Evolutionary conservation across 495 filamentous ascomycete genomes (phyloP).

Genomic region (Daldinia vernicosa): DNA sequence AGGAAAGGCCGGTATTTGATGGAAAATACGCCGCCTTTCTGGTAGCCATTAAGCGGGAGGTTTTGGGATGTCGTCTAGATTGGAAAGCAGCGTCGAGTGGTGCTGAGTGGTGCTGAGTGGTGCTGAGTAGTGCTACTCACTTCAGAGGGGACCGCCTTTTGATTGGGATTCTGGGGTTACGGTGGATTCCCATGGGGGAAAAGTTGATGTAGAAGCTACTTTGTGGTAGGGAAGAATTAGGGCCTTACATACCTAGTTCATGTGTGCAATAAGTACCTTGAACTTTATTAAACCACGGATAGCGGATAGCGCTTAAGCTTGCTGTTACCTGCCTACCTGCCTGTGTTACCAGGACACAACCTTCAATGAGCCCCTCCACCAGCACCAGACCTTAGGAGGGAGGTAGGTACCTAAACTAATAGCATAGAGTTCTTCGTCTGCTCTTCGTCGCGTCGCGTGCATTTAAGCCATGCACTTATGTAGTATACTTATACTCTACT

Average conservation of each 20-base stretch:
- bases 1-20: slow-evolving; percentile 36
- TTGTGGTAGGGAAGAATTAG: neutral
- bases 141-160: slow-evolving; percentile 15
- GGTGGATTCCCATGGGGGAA: neutral
- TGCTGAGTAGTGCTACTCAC: slow-evolving; percentile 3
- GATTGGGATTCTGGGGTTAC: slow-evolving; percentile 22
- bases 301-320: neutral
- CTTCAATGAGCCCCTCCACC: slow-evolving; percentile 2
- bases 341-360: slow-evolving; percentile 6
- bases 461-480: neutral
- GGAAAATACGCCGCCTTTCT: slow-evolving; percentile 21
- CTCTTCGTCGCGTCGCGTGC: slow-evolving; percentile 10
- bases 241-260: neutral
- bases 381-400: neutral
- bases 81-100: slow-evolving; percentile 32
- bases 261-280: neutral
- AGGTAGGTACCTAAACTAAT: neutral
- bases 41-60: slow-evolving; percentile 31
- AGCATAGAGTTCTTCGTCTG: neutral
- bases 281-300: neutral
- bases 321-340: neutral
- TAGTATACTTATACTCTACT: neutral
- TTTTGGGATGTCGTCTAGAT: slow-evolving; percentile 19
- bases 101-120: too few relatives aligned
- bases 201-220: neutral